A percentile compares a stretch with the other conserved stretches of the same genome.
phyloP scores from a whole-genome alignment of 2,329 filamentous ascomycete species.

The Fusarium compactum region DNA sequence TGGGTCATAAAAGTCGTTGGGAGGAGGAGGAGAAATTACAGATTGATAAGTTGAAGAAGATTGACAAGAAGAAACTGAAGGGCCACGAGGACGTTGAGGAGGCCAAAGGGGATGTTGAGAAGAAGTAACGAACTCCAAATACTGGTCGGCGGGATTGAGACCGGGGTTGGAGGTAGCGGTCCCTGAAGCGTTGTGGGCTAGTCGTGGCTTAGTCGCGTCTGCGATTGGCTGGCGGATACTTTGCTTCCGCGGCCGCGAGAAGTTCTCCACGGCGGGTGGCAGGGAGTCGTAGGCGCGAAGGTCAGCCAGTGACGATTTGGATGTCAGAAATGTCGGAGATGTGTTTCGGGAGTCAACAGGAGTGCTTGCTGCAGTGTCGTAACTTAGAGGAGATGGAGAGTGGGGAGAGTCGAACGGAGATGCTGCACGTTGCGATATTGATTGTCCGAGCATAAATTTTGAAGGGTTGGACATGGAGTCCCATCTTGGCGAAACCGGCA shows the following conservation, averaged over 20 bases:
- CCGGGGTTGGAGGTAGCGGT: slow-evolving; percentile 39
- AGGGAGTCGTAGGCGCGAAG: slow-evolving; percentile 53
- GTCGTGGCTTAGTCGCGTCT: slow-evolving; percentile 51
- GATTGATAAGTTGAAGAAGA: slow-evolving; percentile 58
- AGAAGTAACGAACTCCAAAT: slow-evolving; percentile 48
- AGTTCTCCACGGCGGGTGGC: slow-evolving; percentile 64
- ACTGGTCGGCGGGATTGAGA: slow-evolving; percentile 48
- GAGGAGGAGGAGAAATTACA: slow-evolving; percentile 54
- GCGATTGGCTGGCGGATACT: slow-evolving; percentile 61
- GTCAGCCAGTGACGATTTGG: slow-evolving; percentile 52
- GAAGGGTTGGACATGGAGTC: slow-evolving; percentile 54
- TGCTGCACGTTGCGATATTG: slow-evolving; percentile 38
- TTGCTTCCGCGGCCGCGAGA: slow-evolving; percentile 69
- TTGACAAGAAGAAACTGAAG: slow-evolving; percentile 62
- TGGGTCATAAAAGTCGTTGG: slow-evolving; percentile 56
- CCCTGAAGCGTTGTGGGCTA: slow-evolving; percentile 32
- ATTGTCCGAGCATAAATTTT: slow-evolving; percentile 46
- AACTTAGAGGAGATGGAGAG: slow-evolving; percentile 44
- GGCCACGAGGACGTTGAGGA: slow-evolving; percentile 55
- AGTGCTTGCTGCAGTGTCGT: slow-evolving; percentile 41
- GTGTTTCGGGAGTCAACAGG: slow-evolving; percentile 46
- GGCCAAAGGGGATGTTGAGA: slow-evolving; percentile 56
- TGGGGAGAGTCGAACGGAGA: slow-evolving; percentile 46
- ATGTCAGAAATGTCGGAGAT: slow-evolving; percentile 49
- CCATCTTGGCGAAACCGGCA: slow-evolving; percentile 60